Evolutionary conservation across 345 rosid species (phyloP).

Genomic region (Conringia planisiliqua): DNA sequence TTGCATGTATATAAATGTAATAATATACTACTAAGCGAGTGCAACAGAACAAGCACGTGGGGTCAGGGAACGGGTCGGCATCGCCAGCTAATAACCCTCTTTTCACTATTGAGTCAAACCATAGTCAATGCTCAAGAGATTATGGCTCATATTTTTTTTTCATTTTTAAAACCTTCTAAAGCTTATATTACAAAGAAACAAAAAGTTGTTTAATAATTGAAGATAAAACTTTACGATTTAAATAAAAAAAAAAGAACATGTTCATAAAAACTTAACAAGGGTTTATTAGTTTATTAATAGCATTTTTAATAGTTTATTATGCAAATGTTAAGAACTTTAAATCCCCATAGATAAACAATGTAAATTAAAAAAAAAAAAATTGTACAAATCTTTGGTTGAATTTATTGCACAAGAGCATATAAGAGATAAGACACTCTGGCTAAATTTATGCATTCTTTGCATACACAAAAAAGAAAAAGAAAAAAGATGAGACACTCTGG

Average conservation of each 20-base stretch:
- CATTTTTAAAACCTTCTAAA: background rate
- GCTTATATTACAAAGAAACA: background rate
- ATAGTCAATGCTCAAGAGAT: slow-evolving; percentile 1
- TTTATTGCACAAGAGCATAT: slow-evolving; percentile 20
- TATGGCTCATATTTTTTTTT: slow-evolving; percentile 5
- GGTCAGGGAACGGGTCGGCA: slow-evolving; percentile 39
- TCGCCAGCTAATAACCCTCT: slow-evolving; percentile 46
- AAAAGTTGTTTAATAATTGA: background rate
- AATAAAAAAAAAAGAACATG: background rate
- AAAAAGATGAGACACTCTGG: background rate
- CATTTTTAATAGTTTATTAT: too few relatives aligned
- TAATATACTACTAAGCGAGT: background rate
- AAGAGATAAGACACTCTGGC: slow-evolving; percentile 24
- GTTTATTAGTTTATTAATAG: too few relatives aligned
- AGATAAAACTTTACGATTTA: background rate
- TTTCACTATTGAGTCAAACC: slow-evolving; percentile 40
- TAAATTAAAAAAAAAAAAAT: too few relatives aligned
- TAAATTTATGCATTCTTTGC: background rate
- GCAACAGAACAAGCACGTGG: slow-evolving; percentile 38
- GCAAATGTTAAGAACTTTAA: background rate
- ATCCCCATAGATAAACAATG: background rate
- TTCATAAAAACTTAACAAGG: background rate
- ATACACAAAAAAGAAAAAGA: background rate
- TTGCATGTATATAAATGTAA: background rate
- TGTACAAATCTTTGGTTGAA: slow-evolving; percentile 1